Conservation (phyloP, 257 asterid genomes). For the Leptodermis oblonga region DNA sequence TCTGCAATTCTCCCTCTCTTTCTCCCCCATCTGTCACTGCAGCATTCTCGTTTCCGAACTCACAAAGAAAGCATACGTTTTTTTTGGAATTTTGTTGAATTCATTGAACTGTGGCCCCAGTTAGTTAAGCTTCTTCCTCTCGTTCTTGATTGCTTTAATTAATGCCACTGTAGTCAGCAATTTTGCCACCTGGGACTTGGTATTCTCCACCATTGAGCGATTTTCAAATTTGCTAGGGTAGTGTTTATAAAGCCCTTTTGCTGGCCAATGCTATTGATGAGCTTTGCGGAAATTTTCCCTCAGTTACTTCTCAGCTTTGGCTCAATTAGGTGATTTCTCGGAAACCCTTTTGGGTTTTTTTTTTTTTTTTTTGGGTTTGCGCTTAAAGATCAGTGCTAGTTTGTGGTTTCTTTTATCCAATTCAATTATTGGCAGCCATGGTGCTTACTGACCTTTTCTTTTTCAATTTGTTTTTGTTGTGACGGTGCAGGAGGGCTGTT, state of each 20-base stretch:
- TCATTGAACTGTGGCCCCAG: background rate
- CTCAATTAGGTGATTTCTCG: conserved; percentile 31
- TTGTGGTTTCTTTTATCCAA: conserved; percentile 8
- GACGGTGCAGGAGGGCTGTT: conserved; percentile 27
- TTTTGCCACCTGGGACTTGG: conserved; percentile 15
- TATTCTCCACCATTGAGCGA: conserved; percentile 2
- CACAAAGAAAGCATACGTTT: conserved; percentile 8
- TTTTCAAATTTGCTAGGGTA: conserved; percentile 5
- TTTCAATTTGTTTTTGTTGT: conserved; percentile 7
- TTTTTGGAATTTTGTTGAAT: background rate
- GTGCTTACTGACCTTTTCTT: conserved; percentile 1
- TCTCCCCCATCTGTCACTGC: background rate
- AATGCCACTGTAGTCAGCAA: conserved; percentile 2
- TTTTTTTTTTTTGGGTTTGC: too few species aligned
- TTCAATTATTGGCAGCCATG: conserved; percentile 14
- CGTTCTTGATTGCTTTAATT: background rate
- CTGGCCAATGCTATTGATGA: conserved; percentile 21
- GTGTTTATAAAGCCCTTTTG: background rate
- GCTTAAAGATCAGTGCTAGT: conserved; percentile 16
- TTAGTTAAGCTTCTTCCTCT: background rate
- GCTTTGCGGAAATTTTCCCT: background rate
- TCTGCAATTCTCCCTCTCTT: conserved; percentile 17
- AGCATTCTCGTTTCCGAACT: background rate
- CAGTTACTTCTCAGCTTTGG: conserved; percentile 24
- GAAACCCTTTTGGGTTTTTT: conserved; percentile 26